Percentiles rank a stretch among this genome's conserved stretches.
These are phyloP conservation scores for Ceratobasidium sp. DNA, from an alignment of 1,284 basidiomycete genomes.

Conservation along the genomic window DNA sequence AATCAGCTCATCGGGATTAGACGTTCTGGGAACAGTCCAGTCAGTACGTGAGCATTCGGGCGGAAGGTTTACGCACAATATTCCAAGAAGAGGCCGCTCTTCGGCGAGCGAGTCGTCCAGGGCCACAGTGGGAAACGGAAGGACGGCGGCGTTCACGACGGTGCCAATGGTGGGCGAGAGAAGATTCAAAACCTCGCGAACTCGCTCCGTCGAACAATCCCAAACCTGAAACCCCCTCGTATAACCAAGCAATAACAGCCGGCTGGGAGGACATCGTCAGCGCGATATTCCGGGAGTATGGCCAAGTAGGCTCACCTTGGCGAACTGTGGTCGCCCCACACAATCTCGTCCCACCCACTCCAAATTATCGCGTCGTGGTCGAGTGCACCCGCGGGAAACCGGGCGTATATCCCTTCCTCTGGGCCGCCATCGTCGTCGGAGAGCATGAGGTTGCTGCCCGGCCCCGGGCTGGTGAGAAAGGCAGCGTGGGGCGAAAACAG, in stretches of 20 bases:
- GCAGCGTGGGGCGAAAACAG: slow-evolving; percentile 7
- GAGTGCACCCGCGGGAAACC: background rate
- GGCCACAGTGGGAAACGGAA: slow-evolving; percentile 55
- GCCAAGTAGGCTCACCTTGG: slow-evolving; percentile 14
- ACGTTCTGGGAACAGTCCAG: slow-evolving; percentile 46
- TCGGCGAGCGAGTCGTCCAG: slow-evolving; percentile 53
- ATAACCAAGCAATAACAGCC: background rate
- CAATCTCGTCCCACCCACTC: slow-evolving; percentile 40
- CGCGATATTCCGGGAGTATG: background rate
- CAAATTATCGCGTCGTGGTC: slow-evolving; percentile 14
- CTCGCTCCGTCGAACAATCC: slow-evolving; percentile 69
- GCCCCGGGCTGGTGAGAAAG: slow-evolving; percentile 20
- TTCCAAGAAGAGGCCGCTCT: slow-evolving; percentile 64
- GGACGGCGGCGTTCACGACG: slow-evolving; percentile 56
- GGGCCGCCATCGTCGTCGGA: slow-evolving; percentile 41
- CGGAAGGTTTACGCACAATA: slow-evolving; percentile 61
- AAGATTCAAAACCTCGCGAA: slow-evolving; percentile 67
- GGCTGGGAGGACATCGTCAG: background rate
- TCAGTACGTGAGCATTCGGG: slow-evolving; percentile 46
- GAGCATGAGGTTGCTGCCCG: slow-evolving; percentile 32
- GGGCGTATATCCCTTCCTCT: slow-evolving; percentile 24
- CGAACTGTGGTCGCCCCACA: slow-evolving; percentile 16
- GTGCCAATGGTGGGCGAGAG: slow-evolving; percentile 54
- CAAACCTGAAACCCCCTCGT: slow-evolving; percentile 63
- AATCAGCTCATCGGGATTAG: slow-evolving; percentile 56